Percentiles rank a stretch among this genome's conserved stretches.
Evolutionary conservation across 139 green algal genomes (phyloP).

Genomic region (Micractinium sp.): DNA sequence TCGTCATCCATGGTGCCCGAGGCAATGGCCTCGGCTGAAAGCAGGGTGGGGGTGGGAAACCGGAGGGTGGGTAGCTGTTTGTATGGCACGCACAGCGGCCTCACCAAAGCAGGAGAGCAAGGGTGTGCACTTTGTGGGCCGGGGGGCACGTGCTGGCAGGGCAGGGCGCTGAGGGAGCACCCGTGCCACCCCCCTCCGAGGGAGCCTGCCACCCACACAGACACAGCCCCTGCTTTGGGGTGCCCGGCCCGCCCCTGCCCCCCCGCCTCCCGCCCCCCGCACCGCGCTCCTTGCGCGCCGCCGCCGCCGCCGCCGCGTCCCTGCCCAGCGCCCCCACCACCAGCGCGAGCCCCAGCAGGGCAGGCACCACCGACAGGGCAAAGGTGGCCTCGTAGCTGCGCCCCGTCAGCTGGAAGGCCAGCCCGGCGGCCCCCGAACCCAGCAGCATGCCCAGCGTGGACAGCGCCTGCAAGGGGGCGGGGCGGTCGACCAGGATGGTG

Average conservation of each 20-base stretch:
- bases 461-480: constrained; percentile 38
- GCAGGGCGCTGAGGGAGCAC: no score
- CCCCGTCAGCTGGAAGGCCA: constrained; percentile 65
- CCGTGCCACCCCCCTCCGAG: no score
- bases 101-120: no score
- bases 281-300: neutral
- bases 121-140: no score
- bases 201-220: no score
- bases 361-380: constrained; percentile 63
- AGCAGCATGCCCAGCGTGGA: constrained; percentile 77
- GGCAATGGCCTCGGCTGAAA: neutral
- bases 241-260: neutral
- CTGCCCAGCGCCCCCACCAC: constrained; percentile 20
- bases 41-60: no score
- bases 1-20: constrained; percentile 10
- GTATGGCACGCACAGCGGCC: no score
- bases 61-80: no score
- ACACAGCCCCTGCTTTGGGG: no score
- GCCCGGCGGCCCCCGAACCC: constrained; percentile 56
- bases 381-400: constrained; percentile 81
- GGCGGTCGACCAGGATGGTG: neutral
- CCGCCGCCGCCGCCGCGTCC: neutral
- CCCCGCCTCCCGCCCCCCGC: neutral
- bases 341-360: constrained; percentile 64
- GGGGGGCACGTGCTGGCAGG: no score